These are phyloP conservation scores for Ziziphus jujuba DNA, from an alignment of 306 rosid genomes.

Conservation along the genomic window DNA sequence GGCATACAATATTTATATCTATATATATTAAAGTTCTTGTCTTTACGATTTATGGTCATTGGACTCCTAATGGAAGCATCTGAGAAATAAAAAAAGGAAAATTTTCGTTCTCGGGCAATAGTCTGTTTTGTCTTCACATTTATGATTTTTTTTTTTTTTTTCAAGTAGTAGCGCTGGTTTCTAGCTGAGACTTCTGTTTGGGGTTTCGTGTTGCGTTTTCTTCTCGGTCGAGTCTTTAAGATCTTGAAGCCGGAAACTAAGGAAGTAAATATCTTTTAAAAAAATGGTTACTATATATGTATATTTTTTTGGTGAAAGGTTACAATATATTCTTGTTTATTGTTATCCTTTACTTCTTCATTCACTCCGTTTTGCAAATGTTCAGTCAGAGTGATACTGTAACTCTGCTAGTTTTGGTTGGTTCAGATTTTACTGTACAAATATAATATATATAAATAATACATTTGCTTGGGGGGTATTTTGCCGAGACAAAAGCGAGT, in stretches of 20 bases:
- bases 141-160: constrained; percentile 21
- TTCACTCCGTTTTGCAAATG: constrained; percentile 26
- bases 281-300: not conserved
- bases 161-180: constrained; percentile 25
- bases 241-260: constrained; percentile 22
- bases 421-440: constrained; percentile 2
- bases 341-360: constrained; percentile 10
- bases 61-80: constrained; percentile 41
- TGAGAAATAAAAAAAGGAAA: not conserved
- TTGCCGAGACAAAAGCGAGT: constrained; percentile 38
- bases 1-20: constrained; percentile 1
- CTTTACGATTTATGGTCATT: constrained; percentile 37
- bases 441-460: constrained; percentile 9
- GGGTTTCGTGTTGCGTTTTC: constrained; percentile 29
- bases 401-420: constrained; percentile 8
- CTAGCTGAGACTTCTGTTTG: constrained; percentile 20
- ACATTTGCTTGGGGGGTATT: constrained; percentile 4
- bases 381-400: constrained; percentile 26
- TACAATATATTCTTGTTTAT: not conserved
- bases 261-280: not conserved
- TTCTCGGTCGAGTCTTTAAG: constrained; percentile 12
- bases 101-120: constrained; percentile 22
- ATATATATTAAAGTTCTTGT: constrained; percentile 10
- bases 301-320: not conserved
- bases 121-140: constrained; percentile 40